Evolutionary conservation across 163 green algal species (phyloP).

Genomic region (Chloromonas sp.): DNA sequence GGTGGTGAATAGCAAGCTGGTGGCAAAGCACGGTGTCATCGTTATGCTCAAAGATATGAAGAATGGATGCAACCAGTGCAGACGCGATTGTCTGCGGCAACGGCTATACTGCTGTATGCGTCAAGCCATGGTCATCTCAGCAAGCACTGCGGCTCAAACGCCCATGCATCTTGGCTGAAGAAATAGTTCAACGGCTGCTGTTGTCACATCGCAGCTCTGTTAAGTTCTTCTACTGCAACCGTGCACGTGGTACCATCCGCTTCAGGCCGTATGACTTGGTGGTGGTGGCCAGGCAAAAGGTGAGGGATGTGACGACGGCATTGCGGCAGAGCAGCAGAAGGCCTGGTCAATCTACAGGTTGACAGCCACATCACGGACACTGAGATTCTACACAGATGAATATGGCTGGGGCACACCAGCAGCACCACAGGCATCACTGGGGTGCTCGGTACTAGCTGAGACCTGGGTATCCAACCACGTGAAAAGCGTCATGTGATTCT

Average conservation of each 20-base stretch:
- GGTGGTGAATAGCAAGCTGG: not conserved
- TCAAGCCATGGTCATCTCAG: no score
- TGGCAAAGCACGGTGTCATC: not conserved
- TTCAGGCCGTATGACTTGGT: conserved; percentile 77
- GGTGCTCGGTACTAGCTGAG: not conserved
- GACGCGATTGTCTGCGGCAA: no score
- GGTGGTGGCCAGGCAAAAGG: conserved; percentile 51
- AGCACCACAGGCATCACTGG: not conserved
- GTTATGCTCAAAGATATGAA: no score
- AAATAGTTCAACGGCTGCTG: no score
- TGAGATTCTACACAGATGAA: not conserved
- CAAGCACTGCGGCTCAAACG: no score
- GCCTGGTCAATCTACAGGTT: not conserved
- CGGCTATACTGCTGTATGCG: no score
- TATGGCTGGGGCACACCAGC: not conserved
- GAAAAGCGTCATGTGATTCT: no score
- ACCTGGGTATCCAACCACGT: not conserved
- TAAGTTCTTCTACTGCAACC: conserved; percentile 84
- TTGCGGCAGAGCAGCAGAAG: not conserved
- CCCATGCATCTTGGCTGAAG: no score
- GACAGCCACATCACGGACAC: not conserved
- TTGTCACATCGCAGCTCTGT: conserved; percentile 31
- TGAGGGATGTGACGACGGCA: not conserved
- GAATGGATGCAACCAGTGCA: no score
- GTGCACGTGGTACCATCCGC: conserved; percentile 25